Conservation (phyloP, 352 stramenopile species). For the Pythium oligandrum region DNA sequence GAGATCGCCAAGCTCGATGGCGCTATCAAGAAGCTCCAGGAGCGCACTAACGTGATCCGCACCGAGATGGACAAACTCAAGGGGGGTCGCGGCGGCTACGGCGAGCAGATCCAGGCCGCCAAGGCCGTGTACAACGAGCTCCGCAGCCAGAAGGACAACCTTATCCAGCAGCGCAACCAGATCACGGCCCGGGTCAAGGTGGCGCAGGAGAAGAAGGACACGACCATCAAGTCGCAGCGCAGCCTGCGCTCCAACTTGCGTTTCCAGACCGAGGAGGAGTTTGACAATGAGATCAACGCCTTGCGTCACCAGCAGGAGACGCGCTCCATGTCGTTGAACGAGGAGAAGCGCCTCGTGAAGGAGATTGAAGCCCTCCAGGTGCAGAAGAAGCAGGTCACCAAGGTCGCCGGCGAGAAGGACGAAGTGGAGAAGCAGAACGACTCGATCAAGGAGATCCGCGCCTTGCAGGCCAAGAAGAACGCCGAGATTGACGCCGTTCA, state of each 20-base stretch:
- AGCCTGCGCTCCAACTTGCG: slow-evolving; percentile 67
- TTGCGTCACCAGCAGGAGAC: slow-evolving; percentile 93
- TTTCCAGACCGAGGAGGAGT: slow-evolving; percentile 87
- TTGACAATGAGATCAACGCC: slow-evolving; percentile 87
- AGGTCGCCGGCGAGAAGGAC: slow-evolving; percentile 77
- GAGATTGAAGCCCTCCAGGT: slow-evolving; percentile 91
- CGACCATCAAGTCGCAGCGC: slow-evolving; percentile 64
- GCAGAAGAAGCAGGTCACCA: slow-evolving; percentile 87
- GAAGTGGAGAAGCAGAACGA: slow-evolving; percentile 80
- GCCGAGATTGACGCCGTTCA: slow-evolving; percentile 92
- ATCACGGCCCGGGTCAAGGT: slow-evolving; percentile 79
- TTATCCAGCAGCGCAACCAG: slow-evolving; percentile 82
- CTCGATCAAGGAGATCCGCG: slow-evolving; percentile 69
- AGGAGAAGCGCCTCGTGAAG: slow-evolving; percentile 97
- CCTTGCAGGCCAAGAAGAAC: slow-evolving; percentile 88
- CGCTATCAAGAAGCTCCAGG: slow-evolving; percentile 92
- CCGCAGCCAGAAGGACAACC: slow-evolving; percentile 76
- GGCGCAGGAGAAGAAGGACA: slow-evolving; percentile 79
- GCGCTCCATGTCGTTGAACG: slow-evolving; percentile 92
- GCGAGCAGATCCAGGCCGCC: slow-evolving; percentile 82
- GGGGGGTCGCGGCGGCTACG: slow-evolving; percentile 73
- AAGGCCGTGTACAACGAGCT: slow-evolving; percentile 85
- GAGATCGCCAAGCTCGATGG: slow-evolving; percentile 81
- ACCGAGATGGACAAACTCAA: slow-evolving; percentile 80
- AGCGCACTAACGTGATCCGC: slow-evolving; percentile 65